Evolutionary conservation across 495 filamentous ascomycete species (phyloP).

Genomic region (Amorphotheca resinae): DNA sequence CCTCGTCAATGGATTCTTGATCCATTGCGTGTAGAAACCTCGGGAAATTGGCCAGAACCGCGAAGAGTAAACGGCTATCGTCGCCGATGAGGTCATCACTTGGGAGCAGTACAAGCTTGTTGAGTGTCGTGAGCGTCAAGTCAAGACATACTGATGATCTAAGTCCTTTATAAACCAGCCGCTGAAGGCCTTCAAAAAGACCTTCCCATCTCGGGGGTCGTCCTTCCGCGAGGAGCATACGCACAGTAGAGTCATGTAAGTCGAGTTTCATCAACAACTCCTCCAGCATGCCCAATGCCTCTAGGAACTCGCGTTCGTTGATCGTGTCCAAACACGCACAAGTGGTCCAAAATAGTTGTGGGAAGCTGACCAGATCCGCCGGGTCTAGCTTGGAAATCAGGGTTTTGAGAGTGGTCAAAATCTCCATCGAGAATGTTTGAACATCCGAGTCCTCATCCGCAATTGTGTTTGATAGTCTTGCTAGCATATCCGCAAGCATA

Average conservation of each 20-base stretch:
- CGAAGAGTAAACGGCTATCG: conserved; percentile 68
- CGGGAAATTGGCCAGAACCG: conserved; percentile 79
- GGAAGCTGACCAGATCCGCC: conserved; percentile 69
- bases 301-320: conserved; percentile 87
- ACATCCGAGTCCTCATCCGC: conserved; percentile 85
- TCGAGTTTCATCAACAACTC: conserved; percentile 75
- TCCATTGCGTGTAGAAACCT: conserved; percentile 75
- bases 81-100: conserved; percentile 73
- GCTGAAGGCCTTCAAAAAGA: conserved; percentile 73
- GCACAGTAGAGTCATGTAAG: conserved; percentile 54
- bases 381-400: conserved; percentile 76
- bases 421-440: conserved; percentile 94
- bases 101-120: conserved; percentile 67
- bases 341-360: conserved; percentile 94
- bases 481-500: conserved; percentile 95
- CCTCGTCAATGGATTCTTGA: conserved; percentile 37
- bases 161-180: conserved; percentile 78
- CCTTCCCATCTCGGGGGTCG: conserved; percentile 85
- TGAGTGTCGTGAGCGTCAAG: conserved; percentile 61
- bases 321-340: conserved; percentile 93
- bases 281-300: conserved; percentile 84
- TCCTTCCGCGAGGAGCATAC: conserved; percentile 57
- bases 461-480: conserved; percentile 86
- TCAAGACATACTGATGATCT: conserved; percentile 75
- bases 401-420: conserved; percentile 82